These are phyloP conservation scores for Suillus paluster DNA, from an alignment of 768 basidiomycete genomes.

Conservation along the genomic window DNA sequence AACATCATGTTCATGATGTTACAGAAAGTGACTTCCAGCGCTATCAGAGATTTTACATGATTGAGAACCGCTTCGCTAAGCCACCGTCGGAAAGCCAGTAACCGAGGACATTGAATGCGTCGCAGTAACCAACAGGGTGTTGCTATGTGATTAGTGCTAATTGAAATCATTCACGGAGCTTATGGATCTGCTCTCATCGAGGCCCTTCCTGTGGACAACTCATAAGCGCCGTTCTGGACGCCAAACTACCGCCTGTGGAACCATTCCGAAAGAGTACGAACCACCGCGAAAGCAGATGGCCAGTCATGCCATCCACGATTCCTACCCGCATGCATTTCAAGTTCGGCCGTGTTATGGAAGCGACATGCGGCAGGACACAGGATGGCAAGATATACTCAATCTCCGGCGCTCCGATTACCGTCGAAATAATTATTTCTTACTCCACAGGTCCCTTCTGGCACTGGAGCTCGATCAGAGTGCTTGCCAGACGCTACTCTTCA, in stretches of 20 bases:
- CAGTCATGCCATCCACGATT: no score
- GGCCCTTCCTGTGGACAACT: neutral
- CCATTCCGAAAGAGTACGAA: neutral
- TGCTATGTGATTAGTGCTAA: neutral
- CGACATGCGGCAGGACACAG: neutral
- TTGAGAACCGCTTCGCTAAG: neutral
- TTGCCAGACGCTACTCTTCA: no score
- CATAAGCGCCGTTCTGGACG: neutral
- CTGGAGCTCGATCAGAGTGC: neutral
- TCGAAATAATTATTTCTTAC: neutral
- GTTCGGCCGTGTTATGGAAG: neutral
- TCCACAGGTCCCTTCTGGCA: no score
- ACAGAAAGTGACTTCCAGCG: neutral
- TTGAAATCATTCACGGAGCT: neutral
- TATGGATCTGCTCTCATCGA: neutral
- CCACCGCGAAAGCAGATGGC: no score
- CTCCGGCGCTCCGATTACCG: neutral
- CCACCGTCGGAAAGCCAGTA: neutral
- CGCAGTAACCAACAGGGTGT: neutral
- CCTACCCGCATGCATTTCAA: neutral
- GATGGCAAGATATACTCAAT: neutral
- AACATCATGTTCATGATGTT: no score
- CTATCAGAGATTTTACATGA: neutral
- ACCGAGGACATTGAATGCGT: neutral
- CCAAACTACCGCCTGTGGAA: neutral